phyloP scores from a whole-genome alignment of 345 rosid genomes.

The Brassica carinata region DNA sequence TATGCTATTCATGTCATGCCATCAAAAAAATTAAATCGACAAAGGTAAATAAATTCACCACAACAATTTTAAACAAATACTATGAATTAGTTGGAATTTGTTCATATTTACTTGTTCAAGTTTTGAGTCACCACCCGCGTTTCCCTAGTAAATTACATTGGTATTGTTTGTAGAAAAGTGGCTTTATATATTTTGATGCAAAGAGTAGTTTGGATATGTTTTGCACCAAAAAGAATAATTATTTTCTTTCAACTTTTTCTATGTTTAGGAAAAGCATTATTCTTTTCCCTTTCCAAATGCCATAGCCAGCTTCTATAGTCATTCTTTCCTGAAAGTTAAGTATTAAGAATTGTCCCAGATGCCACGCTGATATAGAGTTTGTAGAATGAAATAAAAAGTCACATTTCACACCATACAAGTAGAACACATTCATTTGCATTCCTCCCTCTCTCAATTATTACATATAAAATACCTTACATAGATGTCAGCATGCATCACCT shows the following conservation, averaged over 20 bases:
- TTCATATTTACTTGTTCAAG: not conserved
- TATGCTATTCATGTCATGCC: not conserved
- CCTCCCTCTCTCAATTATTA: constrained; percentile 27
- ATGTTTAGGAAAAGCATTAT: not conserved
- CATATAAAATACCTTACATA: not conserved
- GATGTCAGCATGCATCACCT: not conserved
- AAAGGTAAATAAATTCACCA: not conserved
- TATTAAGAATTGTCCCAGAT: not conserved
- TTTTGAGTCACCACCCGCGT: no score
- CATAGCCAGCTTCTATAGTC: not conserved
- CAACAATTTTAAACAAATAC: not conserved
- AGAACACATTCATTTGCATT: constrained; percentile 16
- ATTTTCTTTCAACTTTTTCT: not conserved
- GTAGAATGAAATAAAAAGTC: constrained; percentile 2
- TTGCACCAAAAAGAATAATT: no score
- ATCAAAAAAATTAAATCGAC: not conserved
- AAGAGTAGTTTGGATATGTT: no score
- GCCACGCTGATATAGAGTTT: not conserved
- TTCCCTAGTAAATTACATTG: no score
- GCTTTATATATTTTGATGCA: no score
- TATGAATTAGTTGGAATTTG: not conserved
- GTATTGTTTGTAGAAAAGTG: no score
- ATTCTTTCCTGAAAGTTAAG: not conserved
- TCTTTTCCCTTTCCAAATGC: not conserved
- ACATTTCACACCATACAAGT: constrained; percentile 19